phyloP scores from a whole-genome alignment of 192 early-diverging fungal genomes.

The Podila epicladia region DNA sequence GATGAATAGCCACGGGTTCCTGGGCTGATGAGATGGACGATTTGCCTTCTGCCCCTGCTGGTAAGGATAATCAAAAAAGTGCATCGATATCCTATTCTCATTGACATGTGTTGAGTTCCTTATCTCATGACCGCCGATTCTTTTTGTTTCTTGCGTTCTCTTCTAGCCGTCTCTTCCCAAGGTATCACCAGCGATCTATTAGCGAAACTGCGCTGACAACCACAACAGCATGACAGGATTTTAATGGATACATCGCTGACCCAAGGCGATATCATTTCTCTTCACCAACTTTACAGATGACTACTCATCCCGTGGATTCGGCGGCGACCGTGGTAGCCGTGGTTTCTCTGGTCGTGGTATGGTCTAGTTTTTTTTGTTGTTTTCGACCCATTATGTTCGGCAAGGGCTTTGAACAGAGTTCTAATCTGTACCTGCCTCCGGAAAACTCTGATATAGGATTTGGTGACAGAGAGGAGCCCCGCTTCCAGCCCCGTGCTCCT shows the following conservation, averaged over 20 bases:
- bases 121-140: background rate
- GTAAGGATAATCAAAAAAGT: constrained; percentile 9
- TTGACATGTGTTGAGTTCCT: background rate
- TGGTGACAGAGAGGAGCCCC: constrained; percentile 36
- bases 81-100: constrained; percentile 3
- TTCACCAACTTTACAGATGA: constrained; percentile 17
- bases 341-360: constrained; percentile 53
- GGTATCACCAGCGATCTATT: constrained; percentile 13
- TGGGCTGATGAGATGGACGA: constrained; percentile 96
- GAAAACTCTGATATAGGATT: constrained; percentile 24
- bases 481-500: constrained; percentile 57
- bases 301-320: constrained; percentile 47
- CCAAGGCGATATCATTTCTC: background rate
- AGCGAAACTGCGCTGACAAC: constrained; percentile 4
- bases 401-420: constrained; percentile 15
- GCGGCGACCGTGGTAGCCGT: constrained; percentile 32
- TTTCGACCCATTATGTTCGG: background rate
- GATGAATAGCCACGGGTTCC: constrained; percentile 62
- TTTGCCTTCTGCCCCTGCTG: constrained; percentile 88
- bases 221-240: background rate
- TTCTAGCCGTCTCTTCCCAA: constrained; percentile 28
- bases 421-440: background rate
- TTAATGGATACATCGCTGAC: background rate
- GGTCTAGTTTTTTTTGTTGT: background rate
- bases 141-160: background rate